Base-by-base conservation (phyloP, 805 yeast species). In the Candida pseudoglaebosa region DNA sequence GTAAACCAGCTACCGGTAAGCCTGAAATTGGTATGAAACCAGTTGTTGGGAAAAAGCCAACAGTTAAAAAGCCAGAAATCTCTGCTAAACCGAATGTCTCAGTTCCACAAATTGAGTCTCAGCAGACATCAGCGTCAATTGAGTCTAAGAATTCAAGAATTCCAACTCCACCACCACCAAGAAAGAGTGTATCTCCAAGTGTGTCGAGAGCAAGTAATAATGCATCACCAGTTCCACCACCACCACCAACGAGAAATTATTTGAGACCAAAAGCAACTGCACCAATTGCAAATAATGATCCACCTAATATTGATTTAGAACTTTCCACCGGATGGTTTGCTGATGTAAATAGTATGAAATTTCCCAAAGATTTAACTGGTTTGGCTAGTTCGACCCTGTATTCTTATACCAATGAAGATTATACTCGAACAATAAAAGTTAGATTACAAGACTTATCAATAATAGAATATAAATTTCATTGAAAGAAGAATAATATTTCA, bases 271-370 rank as follows among this genome's bases (percentile, higher is more conserved):
- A 43, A 41, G 41, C 30, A 31, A 30, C 47, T 3, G 39, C 38
- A 15, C 46, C 50, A 16, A 12, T 40, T 1, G 37, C 41, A 16
- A 51, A 50, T 2, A 42, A 39, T 3, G 14, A 44, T 1, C 64
- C 61, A 2, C 74, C 77, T 0, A 50, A 53, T 0, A 32, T 73
- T 2, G 68, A 77, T 45, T 46, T 75, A 24, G 72, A 75, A 33
- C 53, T 76, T 3, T 37, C 51, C 0, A 49, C 69, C 0, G 71
- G 72, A 1, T 77, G 82, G 82, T 77, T 63, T 53, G 61, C 70
- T 1, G 50, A 58, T 10, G 48, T 54, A 6, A 44, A 54, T 4
- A 48, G 54, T 3, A 37, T 52, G 3, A 37, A 40, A 1, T 44
- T 73, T n/a, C 81, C 81, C 1, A 36, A 42, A 8, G 55, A 55